phyloP scores from a whole-genome alignment of 139 green algal genomes.

The Tetradesmus obliquus region DNA sequence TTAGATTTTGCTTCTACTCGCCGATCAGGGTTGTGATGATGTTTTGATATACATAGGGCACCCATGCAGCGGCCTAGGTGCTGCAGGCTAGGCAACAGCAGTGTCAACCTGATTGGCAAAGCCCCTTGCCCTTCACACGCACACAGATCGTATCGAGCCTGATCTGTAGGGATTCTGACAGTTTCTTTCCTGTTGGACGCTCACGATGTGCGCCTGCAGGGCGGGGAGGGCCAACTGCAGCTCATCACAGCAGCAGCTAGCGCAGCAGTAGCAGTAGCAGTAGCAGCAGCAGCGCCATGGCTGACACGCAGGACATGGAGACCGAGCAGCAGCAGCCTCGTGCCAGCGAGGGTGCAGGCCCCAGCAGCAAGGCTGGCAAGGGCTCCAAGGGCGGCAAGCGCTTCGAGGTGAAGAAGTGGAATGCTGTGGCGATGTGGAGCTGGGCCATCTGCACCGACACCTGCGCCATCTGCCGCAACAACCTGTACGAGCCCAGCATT shows the following conservation, averaged over 20 bases:
- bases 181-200: neutral
- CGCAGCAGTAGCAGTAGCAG: neutral
- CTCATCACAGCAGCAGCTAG: neutral
- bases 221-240: neutral
- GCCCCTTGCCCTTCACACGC: neutral
- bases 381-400: constrained; percentile 76
- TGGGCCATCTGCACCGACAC: constrained; percentile 98
- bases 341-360: constrained; percentile 28
- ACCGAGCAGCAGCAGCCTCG: constrained; percentile 40
- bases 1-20: neutral
- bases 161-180: neutral
- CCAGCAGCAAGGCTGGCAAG: constrained; percentile 44
- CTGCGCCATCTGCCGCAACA: constrained; percentile 98
- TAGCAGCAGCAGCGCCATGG: constrained; percentile 30
- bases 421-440: constrained; percentile 96
- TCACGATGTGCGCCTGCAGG: neutral
- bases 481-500: constrained; percentile 98
- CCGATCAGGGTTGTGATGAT: neutral
- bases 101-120: neutral
- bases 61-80: neutral
- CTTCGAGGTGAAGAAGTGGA: constrained; percentile 99
- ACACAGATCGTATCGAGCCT: neutral
- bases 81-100: neutral
- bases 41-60: neutral
- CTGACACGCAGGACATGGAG: constrained; percentile 54